Evolutionary conservation across 1,284 basidiomycete species (phyloP).

Genomic region (Ustilago lituana): DNA sequence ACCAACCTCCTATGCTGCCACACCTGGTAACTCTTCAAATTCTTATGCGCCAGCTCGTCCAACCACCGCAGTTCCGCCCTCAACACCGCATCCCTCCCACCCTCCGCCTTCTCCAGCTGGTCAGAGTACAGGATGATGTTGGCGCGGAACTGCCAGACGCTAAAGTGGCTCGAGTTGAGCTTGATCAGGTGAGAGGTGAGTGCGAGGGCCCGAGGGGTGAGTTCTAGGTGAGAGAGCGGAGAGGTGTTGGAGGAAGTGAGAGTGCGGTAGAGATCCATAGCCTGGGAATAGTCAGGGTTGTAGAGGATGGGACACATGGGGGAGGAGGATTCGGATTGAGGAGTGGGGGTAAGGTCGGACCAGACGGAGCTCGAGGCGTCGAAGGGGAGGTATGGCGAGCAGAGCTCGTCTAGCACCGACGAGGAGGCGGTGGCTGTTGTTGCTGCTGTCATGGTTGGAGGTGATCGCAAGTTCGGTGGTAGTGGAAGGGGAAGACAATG

Average conservation of each 20-base stretch:
- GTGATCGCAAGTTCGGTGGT: constrained; percentile 1
- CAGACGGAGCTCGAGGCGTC: constrained; percentile 46
- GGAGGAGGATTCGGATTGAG: constrained; percentile 54
- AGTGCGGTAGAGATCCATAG: constrained; percentile 62
- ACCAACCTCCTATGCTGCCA: constrained; percentile 63
- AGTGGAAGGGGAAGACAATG: neutral
- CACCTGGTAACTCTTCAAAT: constrained; percentile 66
- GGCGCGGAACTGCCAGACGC: constrained; percentile 61
- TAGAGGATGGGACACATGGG: constrained; percentile 65
- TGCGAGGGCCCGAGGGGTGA: constrained; percentile 46
- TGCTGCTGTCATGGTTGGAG: constrained; percentile 17
- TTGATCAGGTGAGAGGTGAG: constrained; percentile 57
- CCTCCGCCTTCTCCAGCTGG: neutral
- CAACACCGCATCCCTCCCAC: constrained; percentile 13
- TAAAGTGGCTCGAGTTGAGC: constrained; percentile 60
- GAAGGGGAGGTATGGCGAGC: constrained; percentile 41
- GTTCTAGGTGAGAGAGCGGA: constrained; percentile 23
- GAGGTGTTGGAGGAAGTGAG: constrained; percentile 31
- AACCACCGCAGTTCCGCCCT: constrained; percentile 51
- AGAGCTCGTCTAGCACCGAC: constrained; percentile 24
- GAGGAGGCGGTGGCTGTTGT: constrained; percentile 1
- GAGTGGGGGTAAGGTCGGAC: constrained; percentile 54
- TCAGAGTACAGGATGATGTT: constrained; percentile 44
- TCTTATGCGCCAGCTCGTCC: constrained; percentile 52
- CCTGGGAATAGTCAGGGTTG: constrained; percentile 50